Evolutionary conservation across 2,329 filamentous ascomycete species (phyloP).

Genomic region (Alternaria triticina): DNA sequence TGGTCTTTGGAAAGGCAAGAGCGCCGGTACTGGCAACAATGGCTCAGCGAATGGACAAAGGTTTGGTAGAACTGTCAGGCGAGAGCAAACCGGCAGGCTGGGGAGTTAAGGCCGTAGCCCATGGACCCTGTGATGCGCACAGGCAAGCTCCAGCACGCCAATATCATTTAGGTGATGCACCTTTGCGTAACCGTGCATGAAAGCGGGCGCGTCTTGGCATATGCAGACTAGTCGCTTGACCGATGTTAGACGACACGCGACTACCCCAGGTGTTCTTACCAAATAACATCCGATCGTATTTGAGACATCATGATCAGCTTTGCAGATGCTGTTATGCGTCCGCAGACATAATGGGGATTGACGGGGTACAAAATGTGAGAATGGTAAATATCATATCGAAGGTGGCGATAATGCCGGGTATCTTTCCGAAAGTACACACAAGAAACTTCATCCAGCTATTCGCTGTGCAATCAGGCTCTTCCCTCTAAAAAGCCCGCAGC

Average conservation of each 20-base stretch:
- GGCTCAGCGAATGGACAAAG: background rate
- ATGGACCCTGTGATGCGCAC: background rate
- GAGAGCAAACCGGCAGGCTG: background rate
- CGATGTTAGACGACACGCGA: background rate
- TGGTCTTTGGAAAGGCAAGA: background rate
- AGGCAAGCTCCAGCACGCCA: background rate
- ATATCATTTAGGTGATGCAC: background rate
- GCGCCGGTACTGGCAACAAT: background rate
- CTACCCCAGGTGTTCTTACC: background rate
- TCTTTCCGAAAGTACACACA: conserved; percentile 11
- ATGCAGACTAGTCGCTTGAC: background rate
- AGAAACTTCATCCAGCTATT: conserved; percentile 2
- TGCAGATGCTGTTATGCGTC: background rate
- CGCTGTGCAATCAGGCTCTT: conserved; percentile 23
- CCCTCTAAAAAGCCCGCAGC: conserved; percentile 47
- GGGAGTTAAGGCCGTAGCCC: background rate
- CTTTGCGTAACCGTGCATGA: background rate
- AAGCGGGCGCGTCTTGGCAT: background rate
- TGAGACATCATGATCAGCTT: background rate
- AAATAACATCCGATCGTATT: background rate
- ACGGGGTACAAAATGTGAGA: background rate
- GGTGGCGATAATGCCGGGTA: conserved; percentile 16
- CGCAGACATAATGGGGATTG: background rate
- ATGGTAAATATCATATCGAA: conserved; percentile 1
- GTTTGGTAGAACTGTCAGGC: background rate